phyloP scores from a whole-genome alignment of 352 stramenopile genomes.

The Phytopythium chamaehyphon region DNA sequence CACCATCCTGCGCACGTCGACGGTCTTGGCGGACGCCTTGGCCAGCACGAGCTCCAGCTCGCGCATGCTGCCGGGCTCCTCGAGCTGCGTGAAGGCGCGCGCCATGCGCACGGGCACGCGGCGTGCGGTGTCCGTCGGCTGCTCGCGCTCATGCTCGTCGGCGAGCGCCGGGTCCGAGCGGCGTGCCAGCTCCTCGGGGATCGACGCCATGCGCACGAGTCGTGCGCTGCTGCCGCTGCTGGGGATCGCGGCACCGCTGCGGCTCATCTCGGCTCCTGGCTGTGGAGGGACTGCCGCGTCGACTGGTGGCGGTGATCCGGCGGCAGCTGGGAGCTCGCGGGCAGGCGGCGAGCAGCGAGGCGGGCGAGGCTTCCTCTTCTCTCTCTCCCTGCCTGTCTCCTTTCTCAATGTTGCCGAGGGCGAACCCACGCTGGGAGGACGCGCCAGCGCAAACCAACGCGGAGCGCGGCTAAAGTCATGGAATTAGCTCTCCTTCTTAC shows the following conservation, averaged over 20 bases:
- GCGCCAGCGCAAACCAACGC: no score
- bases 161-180: neutral
- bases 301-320: no score
- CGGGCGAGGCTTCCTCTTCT: constrained; percentile 1
- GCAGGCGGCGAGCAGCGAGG: constrained; percentile 2
- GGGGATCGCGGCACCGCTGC: constrained; percentile 1
- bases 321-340: no score
- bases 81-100: constrained; percentile 67
- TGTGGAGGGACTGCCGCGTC: neutral
- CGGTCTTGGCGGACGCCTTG: constrained; percentile 33
- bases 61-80: constrained; percentile 38
- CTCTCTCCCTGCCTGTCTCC: neutral
- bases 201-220: constrained; percentile 6
- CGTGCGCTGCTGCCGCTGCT: constrained; percentile 6
- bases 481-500: no score
- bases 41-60: constrained; percentile 18
- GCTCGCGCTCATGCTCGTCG: neutral
- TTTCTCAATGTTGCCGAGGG: neutral
- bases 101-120: constrained; percentile 21
- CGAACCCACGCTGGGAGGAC: no score
- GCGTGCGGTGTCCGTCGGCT: neutral
- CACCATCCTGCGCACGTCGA: constrained; percentile 57
- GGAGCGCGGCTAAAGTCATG: no score
- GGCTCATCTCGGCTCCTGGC: neutral
- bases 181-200: constrained; percentile 5